Evolutionary conservation across 2,329 filamentous ascomycete genomes (phyloP).

Genomic region (Epichloe sp.): DNA sequence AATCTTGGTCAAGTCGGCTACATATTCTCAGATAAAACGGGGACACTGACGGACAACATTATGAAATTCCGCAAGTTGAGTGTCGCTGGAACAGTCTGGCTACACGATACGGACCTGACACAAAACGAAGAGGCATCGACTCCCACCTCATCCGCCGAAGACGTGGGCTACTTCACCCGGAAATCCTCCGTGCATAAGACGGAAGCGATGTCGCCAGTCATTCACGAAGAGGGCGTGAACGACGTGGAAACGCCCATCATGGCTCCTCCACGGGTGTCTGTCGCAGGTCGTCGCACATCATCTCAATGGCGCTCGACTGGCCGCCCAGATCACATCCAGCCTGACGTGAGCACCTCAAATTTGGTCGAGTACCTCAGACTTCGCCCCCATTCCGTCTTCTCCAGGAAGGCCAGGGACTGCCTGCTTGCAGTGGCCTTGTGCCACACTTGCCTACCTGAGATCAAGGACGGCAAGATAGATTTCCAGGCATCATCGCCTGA

Average conservation of each 20-base stretch:
- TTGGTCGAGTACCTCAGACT: conserved; percentile 65
- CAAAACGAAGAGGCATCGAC: conserved; percentile 15
- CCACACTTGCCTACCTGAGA: conserved; percentile 80
- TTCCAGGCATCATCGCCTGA: conserved; percentile 88
- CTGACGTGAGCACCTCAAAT: conserved; percentile 54
- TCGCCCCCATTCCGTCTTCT: conserved; percentile 64
- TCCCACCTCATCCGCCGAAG: background rate
- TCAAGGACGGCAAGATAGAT: conserved; percentile 53
- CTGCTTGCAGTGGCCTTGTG: conserved; percentile 76
- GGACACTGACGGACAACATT: conserved; percentile 83
- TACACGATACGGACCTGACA: conserved; percentile 63
- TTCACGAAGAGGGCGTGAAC: conserved; percentile 17
- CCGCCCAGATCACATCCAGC: conserved; percentile 36
- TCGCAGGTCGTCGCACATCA: conserved; percentile 29
- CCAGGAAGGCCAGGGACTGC: conserved; percentile 68
- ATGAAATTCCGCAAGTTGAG: conserved; percentile 95
- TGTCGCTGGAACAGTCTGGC: conserved; percentile 77
- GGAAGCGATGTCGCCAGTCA: conserved; percentile 16
- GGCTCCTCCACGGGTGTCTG: conserved; percentile 19
- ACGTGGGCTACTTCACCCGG: conserved; percentile 4
- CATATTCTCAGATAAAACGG: conserved; percentile 89
- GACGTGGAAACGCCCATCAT: conserved; percentile 11
- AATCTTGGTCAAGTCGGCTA: conserved; percentile 85
- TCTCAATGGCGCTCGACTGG: conserved; percentile 37
- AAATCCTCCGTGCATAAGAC: conserved; percentile 17